Base-by-base conservation (phyloP, 2,329 filamentous ascomycete genomes). In the Sporothrix globosa region DNA sequence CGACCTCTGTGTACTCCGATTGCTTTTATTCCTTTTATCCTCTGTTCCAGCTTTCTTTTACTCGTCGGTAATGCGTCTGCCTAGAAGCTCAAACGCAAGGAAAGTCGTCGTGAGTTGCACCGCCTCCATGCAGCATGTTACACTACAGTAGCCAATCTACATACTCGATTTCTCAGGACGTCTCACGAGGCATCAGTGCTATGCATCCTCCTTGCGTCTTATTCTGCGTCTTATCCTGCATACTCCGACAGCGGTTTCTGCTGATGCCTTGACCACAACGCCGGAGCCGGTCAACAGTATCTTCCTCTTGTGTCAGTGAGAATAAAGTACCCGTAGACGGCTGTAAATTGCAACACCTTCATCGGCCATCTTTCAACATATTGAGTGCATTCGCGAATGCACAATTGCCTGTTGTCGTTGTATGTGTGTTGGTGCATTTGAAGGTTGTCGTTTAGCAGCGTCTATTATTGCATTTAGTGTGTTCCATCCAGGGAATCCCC, bases 201-300 rank as follows among this genome's bases (percentile, higher is more conserved):
- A 2, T 19, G n/a, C 9, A 3, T 9, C n/a, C 9, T 17, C 6
- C 60, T 21, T 46, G 41, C 60, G 6, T n/a, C 6, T 2, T 54
- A 21, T 5, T 53, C n/a, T 10, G 4, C 46, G 46, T 17, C 46
- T 13, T 34, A 60, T 19, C 14, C 21, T 44, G 56, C 17, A 24
- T 30, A 19, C 19, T 27, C 65, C 50, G 63, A 56, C 65, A 54
- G 39, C 65, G 65, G 61, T 27, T 34, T 34, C 34, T 34, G 34
- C 60, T 48, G 24, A 48, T 48, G n/a, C 41, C 60, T 61, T 17
- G 13, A 5, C 60, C 60, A 30, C 41, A 27, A 3, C 13, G 24
- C 24, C 24, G 41, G 60, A 24, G 21, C 39, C 56, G 34, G 10
- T 24, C 56, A 61, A 24, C 56, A 44, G 48, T 61, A 19, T n/a